Base-by-base conservation (phyloP, 495 filamentous ascomycete species). In the Chaetomium cochliodes region DNA sequence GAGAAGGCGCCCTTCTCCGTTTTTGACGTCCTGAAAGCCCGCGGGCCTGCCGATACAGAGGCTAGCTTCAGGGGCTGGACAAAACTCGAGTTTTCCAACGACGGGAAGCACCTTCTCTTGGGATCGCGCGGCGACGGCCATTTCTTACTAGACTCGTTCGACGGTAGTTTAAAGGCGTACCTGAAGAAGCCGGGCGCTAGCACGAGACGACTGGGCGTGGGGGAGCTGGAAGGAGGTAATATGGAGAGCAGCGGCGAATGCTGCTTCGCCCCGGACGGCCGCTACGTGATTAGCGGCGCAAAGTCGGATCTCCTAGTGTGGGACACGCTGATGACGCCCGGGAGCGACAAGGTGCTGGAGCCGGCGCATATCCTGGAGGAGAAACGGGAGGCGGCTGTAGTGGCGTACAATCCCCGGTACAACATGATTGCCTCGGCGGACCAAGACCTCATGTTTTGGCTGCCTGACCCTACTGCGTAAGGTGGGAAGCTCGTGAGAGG, bases 341-440 rank as follows among this genome's bases (percentile, higher is more conserved):
- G 77, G 18, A 81, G 85, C 30, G 82, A 84, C 64, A 84, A 85
- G 69, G 75, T 83, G 20, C 69, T 96, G 57, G 84, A 88, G 58
- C 91, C 93, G 8, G 75, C 81, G 56, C 75, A 81, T 63, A 83
- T 82, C 25, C 70, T 96, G 56, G 85, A 88, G 18, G 84, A 89
- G 53, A 84, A 84, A 67, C 84, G 85, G 41, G 83, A 85, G 69
- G 86, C 86, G 11, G 87, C 87, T 0, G 81, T 96, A 12, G 85
- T 97, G 56, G 90, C 90, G 51, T 93, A 90, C 73, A 98, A 96
- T 76, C 96, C 92, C 8, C 82, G 91, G 51, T 92, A 87, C 76
- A 96, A 97, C 74, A 86, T 97, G 81, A 79, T 97, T 65, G 92
- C 90, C 18, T 92, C 87, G 47, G 96, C 89, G 6, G 92, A 98